phyloP scores from a whole-genome alignment of 768 basidiomycete genomes.

The Multifurca ochricompacta region DNA sequence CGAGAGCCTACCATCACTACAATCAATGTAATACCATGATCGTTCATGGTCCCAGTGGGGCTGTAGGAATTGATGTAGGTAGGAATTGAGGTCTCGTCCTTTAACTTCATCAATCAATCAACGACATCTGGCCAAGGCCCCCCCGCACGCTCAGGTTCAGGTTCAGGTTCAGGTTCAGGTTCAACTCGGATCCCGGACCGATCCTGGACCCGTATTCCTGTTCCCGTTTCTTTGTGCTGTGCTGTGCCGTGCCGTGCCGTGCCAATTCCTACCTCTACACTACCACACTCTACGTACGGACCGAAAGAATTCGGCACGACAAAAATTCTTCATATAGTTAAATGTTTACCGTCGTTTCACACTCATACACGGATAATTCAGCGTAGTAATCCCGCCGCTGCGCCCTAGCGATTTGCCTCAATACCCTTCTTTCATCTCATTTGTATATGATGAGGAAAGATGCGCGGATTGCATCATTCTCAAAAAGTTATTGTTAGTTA shows the following conservation, averaged over 20 bases:
- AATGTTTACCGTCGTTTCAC: too few species aligned
- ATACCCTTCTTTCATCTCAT: neutral
- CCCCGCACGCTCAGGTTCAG: too few species aligned
- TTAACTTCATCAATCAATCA: neutral
- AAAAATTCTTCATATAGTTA: neutral
- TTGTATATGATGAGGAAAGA: conserved; percentile 22
- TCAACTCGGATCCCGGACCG: too few species aligned
- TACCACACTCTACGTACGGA: too few species aligned
- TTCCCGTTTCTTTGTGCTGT: neutral
- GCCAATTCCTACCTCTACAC: too few species aligned
- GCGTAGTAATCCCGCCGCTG: too few species aligned
- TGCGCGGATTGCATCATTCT: conserved; percentile 26
- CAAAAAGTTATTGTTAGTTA: neutral
- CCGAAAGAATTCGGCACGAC: too few species aligned
- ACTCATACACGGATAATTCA: too few species aligned
- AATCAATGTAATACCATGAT: neutral
- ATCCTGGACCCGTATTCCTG: neutral
- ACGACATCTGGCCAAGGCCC: neutral
- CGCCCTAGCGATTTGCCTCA: neutral
- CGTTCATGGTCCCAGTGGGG: neutral
- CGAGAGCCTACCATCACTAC: conserved; percentile 10
- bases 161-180: too few species aligned
- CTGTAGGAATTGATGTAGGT: neutral
- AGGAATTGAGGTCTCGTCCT: neutral
- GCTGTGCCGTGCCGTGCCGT: too few species aligned